Evolutionary conservation across 2,329 filamentous ascomycete species (phyloP).

Genomic region (Gyromitra esculenta): DNA sequence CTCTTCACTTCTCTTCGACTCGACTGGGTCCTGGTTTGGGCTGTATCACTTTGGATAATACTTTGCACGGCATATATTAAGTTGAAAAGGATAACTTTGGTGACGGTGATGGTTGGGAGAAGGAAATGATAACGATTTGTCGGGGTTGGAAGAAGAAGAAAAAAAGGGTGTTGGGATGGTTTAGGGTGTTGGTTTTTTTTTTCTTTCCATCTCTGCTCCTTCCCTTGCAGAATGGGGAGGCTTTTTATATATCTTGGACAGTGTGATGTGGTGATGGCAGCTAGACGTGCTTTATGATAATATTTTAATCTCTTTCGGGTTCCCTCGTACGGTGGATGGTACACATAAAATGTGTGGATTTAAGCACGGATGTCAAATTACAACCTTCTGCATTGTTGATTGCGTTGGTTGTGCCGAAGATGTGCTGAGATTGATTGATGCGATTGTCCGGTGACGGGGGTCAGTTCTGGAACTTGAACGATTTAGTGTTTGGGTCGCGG

Average conservation of each 20-base stretch:
- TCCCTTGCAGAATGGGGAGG: neutral
- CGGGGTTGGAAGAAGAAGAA: neutral
- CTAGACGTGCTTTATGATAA: slow-evolving; percentile 36
- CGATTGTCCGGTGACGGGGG: slow-evolving; percentile 38
- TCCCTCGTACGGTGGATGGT: neutral
- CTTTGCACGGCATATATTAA: slow-evolving; percentile 33
- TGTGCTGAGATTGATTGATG: slow-evolving; percentile 81
- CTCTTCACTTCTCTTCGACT: slow-evolving; percentile 43
- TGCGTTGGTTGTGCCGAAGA: slow-evolving; percentile 97
- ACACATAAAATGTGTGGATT: slow-evolving; percentile 32
- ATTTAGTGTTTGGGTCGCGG: neutral
- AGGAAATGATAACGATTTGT: slow-evolving; percentile 48
- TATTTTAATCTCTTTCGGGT: slow-evolving; percentile 35
- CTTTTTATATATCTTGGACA: neutral
- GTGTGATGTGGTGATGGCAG: slow-evolving; percentile 1
- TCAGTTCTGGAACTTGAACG: slow-evolving; percentile 1
- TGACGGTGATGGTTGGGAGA: neutral
- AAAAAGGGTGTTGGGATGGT: neutral
- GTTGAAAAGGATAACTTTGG: slow-evolving; percentile 18
- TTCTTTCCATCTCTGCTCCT: neutral
- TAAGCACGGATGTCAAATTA: slow-evolving; percentile 99
- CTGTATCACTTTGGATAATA: slow-evolving; percentile 51
- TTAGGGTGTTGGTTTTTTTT: neutral
- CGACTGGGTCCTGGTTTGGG: slow-evolving; percentile 38
- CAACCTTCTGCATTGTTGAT: slow-evolving; percentile 79